phyloP scores from a whole-genome alignment of 257 asterid species.

The Plantago major region DNA sequence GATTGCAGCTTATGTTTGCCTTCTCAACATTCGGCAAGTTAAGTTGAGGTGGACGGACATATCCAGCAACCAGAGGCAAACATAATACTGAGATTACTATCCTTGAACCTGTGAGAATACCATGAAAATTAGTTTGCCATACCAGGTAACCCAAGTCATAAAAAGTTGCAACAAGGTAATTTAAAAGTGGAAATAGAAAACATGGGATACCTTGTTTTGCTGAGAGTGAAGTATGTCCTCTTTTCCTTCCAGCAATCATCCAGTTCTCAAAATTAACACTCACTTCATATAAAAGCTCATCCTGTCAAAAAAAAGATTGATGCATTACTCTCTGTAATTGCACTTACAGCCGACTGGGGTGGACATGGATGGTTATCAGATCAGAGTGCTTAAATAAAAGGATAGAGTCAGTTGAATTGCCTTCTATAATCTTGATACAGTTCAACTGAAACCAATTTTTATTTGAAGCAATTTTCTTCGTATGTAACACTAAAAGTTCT shows the following conservation, averaged over 20 bases:
- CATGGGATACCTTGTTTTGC: constrained; percentile 58
- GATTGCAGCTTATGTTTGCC: constrained; percentile 83
- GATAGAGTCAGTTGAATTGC: too few relatives aligned
- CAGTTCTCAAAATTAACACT: constrained; percentile 77
- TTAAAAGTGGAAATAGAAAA: constrained; percentile 10
- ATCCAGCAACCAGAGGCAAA: constrained; percentile 92
- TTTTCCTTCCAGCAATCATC: constrained; percentile 98
- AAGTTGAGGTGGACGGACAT: constrained; percentile 87
- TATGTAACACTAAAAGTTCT: too few relatives aligned
- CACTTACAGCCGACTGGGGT: not conserved
- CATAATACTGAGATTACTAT: constrained; percentile 70
- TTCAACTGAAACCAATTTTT: constrained; percentile 1
- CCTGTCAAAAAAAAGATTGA: constrained; percentile 37
- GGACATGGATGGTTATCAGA: not conserved
- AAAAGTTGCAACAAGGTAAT: not conserved
- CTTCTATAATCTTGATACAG: not conserved
- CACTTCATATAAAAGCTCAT: constrained; percentile 82
- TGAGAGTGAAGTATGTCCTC: constrained; percentile 75
- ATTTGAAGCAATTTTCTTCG: not conserved
- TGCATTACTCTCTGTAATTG: not conserved
- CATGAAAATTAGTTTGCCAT: constrained; percentile 12
- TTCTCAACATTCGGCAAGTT: constrained; percentile 66
- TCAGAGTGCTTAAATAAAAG: too few relatives aligned
- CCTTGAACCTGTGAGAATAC: constrained; percentile 60
- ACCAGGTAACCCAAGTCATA: not conserved